Evolutionary conservation across 345 rosid genomes (phyloP).

Genomic region (Euphorbia pulcherrima): DNA sequence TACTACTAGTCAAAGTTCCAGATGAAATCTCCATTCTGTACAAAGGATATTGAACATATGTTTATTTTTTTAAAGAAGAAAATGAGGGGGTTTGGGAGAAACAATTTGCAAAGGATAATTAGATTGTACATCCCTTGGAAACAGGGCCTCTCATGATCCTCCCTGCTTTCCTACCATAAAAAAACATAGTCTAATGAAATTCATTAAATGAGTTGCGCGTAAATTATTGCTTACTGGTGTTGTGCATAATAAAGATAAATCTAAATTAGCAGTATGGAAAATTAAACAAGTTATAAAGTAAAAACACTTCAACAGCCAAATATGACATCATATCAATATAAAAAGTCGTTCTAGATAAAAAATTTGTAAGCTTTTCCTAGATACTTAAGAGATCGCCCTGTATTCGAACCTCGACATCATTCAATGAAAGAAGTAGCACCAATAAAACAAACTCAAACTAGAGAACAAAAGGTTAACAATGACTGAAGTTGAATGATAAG

Average conservation of each 20-base stretch:
- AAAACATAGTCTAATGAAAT: no score
- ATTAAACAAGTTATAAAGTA: background rate
- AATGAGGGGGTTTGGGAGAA: no score
- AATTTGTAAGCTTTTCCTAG: background rate
- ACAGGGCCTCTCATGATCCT: no score
- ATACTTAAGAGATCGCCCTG: background rate
- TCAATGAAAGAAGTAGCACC: background rate
- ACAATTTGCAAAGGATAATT: no score
- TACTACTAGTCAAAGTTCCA: background rate
- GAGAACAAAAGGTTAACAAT: background rate
- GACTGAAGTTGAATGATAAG: slow-evolving; percentile 16
- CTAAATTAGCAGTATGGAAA: background rate
- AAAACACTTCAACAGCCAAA: background rate
- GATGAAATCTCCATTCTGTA: background rate
- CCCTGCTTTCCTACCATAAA: no score
- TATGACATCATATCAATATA: background rate
- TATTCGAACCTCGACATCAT: background rate
- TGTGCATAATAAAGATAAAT: background rate
- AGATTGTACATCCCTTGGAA: no score
- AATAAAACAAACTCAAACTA: background rate
- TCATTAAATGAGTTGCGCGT: background rate
- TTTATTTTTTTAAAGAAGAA: no score
- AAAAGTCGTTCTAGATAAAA: background rate
- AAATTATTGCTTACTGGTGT: background rate
- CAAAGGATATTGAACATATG: background rate